Conservation (phyloP, 1,284 basidiomycete species). For the Tausonia pullulans region DNA sequence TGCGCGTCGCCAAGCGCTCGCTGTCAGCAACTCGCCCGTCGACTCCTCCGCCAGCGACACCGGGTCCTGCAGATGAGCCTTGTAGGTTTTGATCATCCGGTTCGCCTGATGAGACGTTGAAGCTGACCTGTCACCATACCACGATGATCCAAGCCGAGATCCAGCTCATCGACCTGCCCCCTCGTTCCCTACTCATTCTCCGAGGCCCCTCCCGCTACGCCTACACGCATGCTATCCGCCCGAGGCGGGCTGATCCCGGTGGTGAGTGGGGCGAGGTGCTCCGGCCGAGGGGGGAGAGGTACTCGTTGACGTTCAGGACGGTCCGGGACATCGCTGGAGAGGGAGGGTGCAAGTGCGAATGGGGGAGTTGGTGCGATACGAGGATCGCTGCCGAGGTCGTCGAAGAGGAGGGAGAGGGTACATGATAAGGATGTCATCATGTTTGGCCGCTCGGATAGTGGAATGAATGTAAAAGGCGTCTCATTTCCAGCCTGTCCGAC, state of each 20-base stretch:
- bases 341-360: not conserved
- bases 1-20: conserved; percentile 11
- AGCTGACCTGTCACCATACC: too few relatives aligned
- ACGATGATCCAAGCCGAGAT: not conserved
- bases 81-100: too few relatives aligned
- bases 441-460: too few relatives aligned
- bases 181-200: conserved; percentile 12
- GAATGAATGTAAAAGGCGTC: too few relatives aligned
- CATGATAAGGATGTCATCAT: too few relatives aligned
- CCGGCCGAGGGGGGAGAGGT: conserved; percentile 8
- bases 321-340: not conserved
- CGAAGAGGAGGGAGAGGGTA: not conserved
- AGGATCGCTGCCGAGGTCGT: not conserved
- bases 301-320: conserved; percentile 11
- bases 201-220: conserved; percentile 13
- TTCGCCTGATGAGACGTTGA: too few relatives aligned
- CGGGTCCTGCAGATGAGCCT: conserved; percentile 5
- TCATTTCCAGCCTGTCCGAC: too few relatives aligned
- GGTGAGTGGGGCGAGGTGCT: conserved; percentile 7
- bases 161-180: conserved; percentile 8
- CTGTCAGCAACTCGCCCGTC: not conserved
- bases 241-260: conserved; percentile 13
- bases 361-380: conserved; percentile 9
- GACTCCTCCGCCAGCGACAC: not conserved
- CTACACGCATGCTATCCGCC: conserved; percentile 16